Conservation (phyloP, 1,284 basidiomycete species). For the Coriolopsis trogii region DNA sequence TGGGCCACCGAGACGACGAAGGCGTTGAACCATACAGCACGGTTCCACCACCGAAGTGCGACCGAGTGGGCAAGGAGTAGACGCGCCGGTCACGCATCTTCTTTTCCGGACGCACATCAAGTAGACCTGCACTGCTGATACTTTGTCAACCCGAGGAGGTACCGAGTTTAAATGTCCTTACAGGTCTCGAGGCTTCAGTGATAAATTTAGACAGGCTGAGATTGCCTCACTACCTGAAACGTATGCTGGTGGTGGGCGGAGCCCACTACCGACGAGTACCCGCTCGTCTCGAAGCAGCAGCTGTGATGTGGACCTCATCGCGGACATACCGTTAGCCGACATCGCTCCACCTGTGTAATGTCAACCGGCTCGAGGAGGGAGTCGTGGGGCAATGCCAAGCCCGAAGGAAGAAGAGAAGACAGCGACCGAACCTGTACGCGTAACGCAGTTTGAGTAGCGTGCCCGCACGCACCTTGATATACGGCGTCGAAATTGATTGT, state of each 20-base stretch:
- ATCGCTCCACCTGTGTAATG: no score
- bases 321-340: no score
- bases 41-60: slow-evolving; percentile 9
- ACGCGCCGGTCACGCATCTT: not conserved
- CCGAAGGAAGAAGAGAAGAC: no score
- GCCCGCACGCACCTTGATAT: not conserved
- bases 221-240: not conserved
- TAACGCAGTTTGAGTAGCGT: not conserved
- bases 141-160: slow-evolving; percentile 11
- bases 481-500: no score
- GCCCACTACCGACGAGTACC: slow-evolving; percentile 14
- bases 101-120: slow-evolving; percentile 3
- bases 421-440: no score
- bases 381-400: not conserved
- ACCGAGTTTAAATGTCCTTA: slow-evolving; percentile 9
- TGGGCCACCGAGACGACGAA: slow-evolving; percentile 8
- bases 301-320: no score
- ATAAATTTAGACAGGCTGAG: slow-evolving; percentile 7
- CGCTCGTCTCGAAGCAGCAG: no score
- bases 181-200: slow-evolving; percentile 11
- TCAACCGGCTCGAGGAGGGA: not conserved
- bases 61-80: slow-evolving; percentile 7
- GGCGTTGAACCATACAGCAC: slow-evolving; percentile 10
- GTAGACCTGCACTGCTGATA: slow-evolving; percentile 7
- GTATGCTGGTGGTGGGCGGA: not conserved